A percentile compares a stretch with the other conserved stretches of the same genome.
These are phyloP conservation scores for Hura crepitans DNA, from an alignment of 441 rosid genomes.

Conservation along the genomic window DNA sequence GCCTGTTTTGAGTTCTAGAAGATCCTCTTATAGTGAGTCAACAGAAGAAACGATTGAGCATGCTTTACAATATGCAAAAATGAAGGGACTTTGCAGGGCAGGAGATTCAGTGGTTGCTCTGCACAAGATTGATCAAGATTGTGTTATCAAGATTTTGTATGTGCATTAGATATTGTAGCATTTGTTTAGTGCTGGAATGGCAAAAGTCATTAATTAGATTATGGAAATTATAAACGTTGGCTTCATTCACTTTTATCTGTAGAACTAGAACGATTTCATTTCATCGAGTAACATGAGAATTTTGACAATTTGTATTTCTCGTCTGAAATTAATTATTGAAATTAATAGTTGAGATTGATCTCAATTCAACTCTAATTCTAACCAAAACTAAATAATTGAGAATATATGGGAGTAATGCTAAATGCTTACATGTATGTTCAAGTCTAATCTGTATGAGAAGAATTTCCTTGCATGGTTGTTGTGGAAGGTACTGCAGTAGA, in stretches of 20 bases:
- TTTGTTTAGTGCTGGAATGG: background rate
- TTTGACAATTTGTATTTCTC: background rate
- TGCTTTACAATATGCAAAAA: slow-evolving; percentile 59
- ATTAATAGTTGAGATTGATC: background rate
- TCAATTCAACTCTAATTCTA: too few relatives aligned
- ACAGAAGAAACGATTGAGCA: slow-evolving; percentile 70
- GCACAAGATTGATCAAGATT: slow-evolving; percentile 66
- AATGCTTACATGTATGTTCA: background rate
- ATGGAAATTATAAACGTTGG: background rate
- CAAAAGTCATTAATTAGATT: background rate
- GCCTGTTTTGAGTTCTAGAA: slow-evolving; percentile 60
- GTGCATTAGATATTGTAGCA: slow-evolving; percentile 25
- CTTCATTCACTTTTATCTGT: background rate
- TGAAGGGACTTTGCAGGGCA: slow-evolving; percentile 56
- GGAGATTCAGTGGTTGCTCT: slow-evolving; percentile 88
- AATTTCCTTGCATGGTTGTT: slow-evolving; percentile 10
- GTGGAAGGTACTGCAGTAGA: slow-evolving; percentile 25
- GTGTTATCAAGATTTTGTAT: slow-evolving; percentile 73
- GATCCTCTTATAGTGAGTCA: slow-evolving; percentile 70
- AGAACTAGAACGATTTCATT: background rate
- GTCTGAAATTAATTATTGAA: background rate
- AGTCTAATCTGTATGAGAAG: slow-evolving; percentile 29
- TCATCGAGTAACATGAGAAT: background rate
- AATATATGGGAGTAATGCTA: too few relatives aligned
- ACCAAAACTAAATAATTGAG: too few relatives aligned